Evolutionary conservation across 805 yeast genomes (phyloP), one percentile per base, ranked within the genome.

Genomic region (Lipomyces spencermartinsiae): DNA sequence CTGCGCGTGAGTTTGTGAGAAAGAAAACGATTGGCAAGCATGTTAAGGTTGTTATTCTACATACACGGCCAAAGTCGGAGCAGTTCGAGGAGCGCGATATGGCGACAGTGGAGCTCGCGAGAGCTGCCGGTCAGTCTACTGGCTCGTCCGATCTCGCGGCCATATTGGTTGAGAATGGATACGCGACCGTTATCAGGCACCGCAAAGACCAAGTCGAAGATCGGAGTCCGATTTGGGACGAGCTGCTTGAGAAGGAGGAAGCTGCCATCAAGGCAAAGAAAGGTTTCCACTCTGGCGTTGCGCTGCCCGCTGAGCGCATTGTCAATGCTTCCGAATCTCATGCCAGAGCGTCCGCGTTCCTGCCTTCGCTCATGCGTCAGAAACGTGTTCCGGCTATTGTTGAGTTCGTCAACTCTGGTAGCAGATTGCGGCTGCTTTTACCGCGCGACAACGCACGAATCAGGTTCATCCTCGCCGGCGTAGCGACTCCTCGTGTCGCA

Each of bases 241-340:
- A 83, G 60, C 82, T 92, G 65, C 78, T 90, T 58, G 96, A 90
- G 75, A 81, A 87, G 60, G 97, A 92, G 77, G 81, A 83, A 55
- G 81, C 81, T 55, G 89, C 93, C 16, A 81, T 80, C 67, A 84
- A 83, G 64, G 78, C 79, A 31, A 85, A 88, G 72, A 81, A 81
- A 58, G 97, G 97, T 25, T 81, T 92, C 55, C 87, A 84, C 75
- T 84, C 82, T 67, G 83, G 85, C 34, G 87, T 87, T 74, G 83
- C 85, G 62, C 86, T 87, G 16, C 86, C 86, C 16, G 79, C 86
- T 25, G 87, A 87, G 51, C 83, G 92, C 73, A 78, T 87, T 39
- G 90, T 90, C 43, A 94, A 92, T 76, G 97, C 96, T 4, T 89
- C 94, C 25, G 97, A 91, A 76, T 86, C 84, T 73, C 82, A 84